A percentile compares a stretch with the other conserved stretches of the same genome.
These are phyloP conservation scores for Ganoderma boninense DNA, from an alignment of 1,284 basidiomycete species.

Conservation along the genomic window DNA sequence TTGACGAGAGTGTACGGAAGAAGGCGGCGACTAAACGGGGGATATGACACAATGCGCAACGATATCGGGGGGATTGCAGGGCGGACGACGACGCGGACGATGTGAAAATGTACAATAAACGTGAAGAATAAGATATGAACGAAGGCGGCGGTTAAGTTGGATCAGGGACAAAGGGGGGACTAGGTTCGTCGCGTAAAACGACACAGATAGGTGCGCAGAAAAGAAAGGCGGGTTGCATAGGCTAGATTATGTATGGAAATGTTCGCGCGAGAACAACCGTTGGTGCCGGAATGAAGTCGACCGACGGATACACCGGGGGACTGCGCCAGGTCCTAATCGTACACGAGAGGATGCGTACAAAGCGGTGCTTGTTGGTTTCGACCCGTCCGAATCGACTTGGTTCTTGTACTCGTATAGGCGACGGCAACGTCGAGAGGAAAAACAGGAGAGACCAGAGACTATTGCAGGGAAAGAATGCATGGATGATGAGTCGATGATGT, in stretches of 20 bases:
- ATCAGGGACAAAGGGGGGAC: constrained; percentile 35
- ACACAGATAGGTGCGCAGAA: constrained; percentile 49
- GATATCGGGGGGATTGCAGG: constrained; percentile 40
- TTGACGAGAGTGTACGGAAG: constrained; percentile 47
- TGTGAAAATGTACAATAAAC: constrained; percentile 60
- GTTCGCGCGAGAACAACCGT: constrained; percentile 26
- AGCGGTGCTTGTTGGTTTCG: constrained; percentile 29
- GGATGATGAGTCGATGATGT: constrained; percentile 62
- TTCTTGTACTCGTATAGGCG: constrained; percentile 38
- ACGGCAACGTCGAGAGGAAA: constrained; percentile 40
- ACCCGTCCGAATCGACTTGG: constrained; percentile 34
- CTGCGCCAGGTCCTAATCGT: constrained; percentile 50
- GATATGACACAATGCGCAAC: constrained; percentile 45
- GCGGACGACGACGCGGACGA: constrained; percentile 43
- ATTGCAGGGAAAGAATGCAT: constrained; percentile 72
- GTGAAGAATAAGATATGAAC: constrained; percentile 77
- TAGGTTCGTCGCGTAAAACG: constrained; percentile 55
- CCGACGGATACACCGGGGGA: constrained; percentile 43
- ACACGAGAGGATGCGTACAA: constrained; percentile 42
- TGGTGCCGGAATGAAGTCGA: constrained; percentile 27
- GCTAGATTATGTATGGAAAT: constrained; percentile 49
- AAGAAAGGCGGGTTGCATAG: constrained; percentile 55
- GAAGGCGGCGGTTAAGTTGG: constrained; percentile 42
- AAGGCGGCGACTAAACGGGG: constrained; percentile 34
- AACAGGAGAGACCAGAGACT: constrained; percentile 51